phyloP scores from a whole-genome alignment of 2,329 filamentous ascomycete species.

The Passalora sequoiae region DNA sequence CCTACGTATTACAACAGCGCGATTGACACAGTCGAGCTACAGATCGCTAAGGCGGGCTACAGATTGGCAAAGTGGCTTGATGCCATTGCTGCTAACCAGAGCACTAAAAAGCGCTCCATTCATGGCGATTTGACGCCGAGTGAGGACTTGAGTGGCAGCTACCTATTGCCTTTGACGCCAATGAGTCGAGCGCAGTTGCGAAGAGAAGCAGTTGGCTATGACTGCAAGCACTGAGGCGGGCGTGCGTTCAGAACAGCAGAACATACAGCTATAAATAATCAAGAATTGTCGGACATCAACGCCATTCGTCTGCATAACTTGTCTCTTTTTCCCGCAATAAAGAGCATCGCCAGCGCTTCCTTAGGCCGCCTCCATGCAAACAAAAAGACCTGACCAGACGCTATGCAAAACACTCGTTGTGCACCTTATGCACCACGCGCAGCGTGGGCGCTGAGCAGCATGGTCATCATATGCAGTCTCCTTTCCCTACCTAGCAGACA shows the following conservation, averaged over 20 bases:
- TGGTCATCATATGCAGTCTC: too few relatives aligned
- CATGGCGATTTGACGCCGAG: not conserved
- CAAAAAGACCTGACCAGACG: too few relatives aligned
- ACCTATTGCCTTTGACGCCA: not conserved
- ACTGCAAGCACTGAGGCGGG: not conserved
- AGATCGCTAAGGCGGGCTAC: constrained; percentile 42
- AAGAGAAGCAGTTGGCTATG: not conserved
- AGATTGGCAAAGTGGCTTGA: constrained; percentile 36
- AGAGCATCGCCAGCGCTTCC: too few relatives aligned
- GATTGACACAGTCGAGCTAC: constrained; percentile 38
- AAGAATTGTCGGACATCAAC: too few relatives aligned
- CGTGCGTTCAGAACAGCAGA: not conserved
- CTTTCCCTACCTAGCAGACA: too few relatives aligned
- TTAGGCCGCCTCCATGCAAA: too few relatives aligned
- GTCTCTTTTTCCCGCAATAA: too few relatives aligned
- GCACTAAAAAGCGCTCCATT: constrained; percentile 2
- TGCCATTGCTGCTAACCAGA: constrained; percentile 28
- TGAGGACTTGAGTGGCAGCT: not conserved
- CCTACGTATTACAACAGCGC: constrained; percentile 32
- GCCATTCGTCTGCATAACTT: too few relatives aligned
- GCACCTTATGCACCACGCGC: too few relatives aligned
- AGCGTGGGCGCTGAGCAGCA: too few relatives aligned
- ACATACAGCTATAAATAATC: too few relatives aligned
- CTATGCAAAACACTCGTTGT: too few relatives aligned
- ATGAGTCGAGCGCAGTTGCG: constrained; percentile 3